A percentile compares a stretch with the other conserved stretches of the same genome.
Conservation (phyloP, 345 rosid species). For the Alliaria petiolata region DNA sequence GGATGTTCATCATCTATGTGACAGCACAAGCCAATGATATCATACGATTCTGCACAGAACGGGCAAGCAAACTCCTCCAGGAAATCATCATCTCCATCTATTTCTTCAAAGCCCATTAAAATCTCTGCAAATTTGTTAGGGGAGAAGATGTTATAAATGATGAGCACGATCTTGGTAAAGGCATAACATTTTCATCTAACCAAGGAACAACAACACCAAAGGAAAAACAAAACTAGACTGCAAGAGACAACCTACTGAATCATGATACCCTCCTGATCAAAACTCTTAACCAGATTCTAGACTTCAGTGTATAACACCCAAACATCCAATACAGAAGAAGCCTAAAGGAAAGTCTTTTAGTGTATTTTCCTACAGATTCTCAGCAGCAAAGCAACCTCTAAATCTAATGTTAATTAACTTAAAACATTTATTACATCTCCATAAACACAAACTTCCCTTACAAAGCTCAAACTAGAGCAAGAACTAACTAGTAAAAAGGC, state of each 20-base stretch:
- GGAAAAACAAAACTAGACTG: not conserved
- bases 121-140: conserved; percentile 49
- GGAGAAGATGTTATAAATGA: not conserved
- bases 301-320: not conserved
- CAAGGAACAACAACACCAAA: not conserved
- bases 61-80: conserved; percentile 98
- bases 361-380: not conserved
- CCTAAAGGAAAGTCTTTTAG: not conserved
- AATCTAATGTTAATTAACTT: not conserved
- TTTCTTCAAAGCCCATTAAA: conserved; percentile 84
- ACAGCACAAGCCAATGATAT: conserved; percentile 88
- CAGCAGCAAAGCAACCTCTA: not conserved
- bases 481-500: too few relatives aligned
- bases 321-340: conserved; percentile 1
- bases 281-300: not conserved
- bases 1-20: conserved; percentile 94
- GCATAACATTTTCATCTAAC: not conserved
- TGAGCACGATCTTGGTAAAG: not conserved
- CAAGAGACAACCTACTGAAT: not conserved
- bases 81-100: conserved; percentile 84
- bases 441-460: not conserved
- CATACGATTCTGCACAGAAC: conserved; percentile 84
- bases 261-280: too few relatives aligned
- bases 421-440: too few relatives aligned
- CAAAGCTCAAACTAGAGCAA: not conserved